Conservation (phyloP, 2,329 filamentous ascomycete species). For the Fusarium abutilonis region DNA sequence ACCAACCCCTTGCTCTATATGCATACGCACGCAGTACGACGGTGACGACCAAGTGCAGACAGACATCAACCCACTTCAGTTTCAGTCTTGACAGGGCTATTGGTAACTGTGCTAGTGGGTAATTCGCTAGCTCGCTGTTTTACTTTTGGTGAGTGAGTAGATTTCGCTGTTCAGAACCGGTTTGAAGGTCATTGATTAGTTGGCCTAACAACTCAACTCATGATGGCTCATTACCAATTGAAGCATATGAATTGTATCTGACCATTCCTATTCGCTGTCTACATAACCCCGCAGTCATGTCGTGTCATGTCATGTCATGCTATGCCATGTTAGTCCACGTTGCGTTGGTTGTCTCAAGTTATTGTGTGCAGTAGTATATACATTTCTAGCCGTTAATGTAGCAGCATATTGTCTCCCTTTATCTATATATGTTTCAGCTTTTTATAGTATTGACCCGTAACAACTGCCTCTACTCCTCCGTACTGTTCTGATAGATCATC, state of each 20-base stretch:
- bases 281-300: slow-evolving; percentile 29
- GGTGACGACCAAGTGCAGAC: slow-evolving; percentile 3
- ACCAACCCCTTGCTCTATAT: slow-evolving; percentile 1
- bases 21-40: not conserved
- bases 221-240: slow-evolving; percentile 12
- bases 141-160: not conserved
- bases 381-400: not conserved
- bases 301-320: slow-evolving; percentile 6
- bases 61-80: slow-evolving; percentile 12
- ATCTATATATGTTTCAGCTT: not conserved
- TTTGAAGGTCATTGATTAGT: not conserved
- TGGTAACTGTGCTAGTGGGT: not conserved
- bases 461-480: not conserved
- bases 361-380: not conserved
- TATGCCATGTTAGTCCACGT: too few relatives aligned
- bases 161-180: not conserved
- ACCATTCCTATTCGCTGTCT: slow-evolving; percentile 15
- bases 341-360: too few relatives aligned
- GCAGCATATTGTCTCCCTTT: not conserved
- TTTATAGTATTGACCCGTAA: not conserved
- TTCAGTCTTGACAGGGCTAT: slow-evolving; percentile 14
- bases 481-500: too few relatives aligned
- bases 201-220: not conserved
- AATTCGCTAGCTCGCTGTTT: slow-evolving; percentile 6
- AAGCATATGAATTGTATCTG: not conserved